Base-by-base conservation (phyloP, 495 filamentous ascomycete genomes). In the Penicillium soppii region DNA sequence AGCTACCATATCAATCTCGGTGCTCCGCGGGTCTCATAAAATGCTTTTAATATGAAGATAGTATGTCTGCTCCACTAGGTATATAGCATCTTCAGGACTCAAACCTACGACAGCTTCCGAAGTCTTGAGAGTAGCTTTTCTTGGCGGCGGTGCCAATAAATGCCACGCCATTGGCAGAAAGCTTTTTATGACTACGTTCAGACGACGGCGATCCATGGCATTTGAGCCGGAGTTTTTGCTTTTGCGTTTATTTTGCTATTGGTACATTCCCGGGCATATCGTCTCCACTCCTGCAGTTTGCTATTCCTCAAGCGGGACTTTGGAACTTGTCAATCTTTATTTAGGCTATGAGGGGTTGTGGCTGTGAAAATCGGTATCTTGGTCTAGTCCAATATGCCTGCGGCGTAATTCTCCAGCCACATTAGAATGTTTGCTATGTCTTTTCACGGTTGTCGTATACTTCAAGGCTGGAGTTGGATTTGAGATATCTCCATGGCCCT, bases 81-180 rank as follows among this genome's bases (percentile, higher is more conserved):
- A 5, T 20, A 33, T 40, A 27, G 37, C 23, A 15, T 23, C n/a
- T 7, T 10, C 7, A 30, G 16, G 5, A 6, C 10, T 25, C 41
- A 21, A 45, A 55, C 40, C 21, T 45, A 47, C 36, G 25, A 49
- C 32, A 52, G 35, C 22, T 40, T 40, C 27, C 32, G 40, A 57
- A 3, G 6, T 15, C 0, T 15, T 7, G 12, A 21, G 4, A 21
- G 26, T 17, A 27, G 19, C 5, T 25, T 25, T 42, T 47, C 53
- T 53, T 53, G 49, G 45, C 53, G 37, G 38, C 33, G 37, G 38
- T 46, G 47, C 53, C 57, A 37, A 49, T 38, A 43, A 39, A 37
- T 22, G 40, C 45, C 49, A 21, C 19, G 30, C 15, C n/a, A 56
- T 56, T 58, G 58, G 43, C 55, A 54, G 23, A 12, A 60, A 61